Evolutionary conservation across 208 protist species (phyloP).

Genomic region (Wallacemonas collosoma): DNA sequence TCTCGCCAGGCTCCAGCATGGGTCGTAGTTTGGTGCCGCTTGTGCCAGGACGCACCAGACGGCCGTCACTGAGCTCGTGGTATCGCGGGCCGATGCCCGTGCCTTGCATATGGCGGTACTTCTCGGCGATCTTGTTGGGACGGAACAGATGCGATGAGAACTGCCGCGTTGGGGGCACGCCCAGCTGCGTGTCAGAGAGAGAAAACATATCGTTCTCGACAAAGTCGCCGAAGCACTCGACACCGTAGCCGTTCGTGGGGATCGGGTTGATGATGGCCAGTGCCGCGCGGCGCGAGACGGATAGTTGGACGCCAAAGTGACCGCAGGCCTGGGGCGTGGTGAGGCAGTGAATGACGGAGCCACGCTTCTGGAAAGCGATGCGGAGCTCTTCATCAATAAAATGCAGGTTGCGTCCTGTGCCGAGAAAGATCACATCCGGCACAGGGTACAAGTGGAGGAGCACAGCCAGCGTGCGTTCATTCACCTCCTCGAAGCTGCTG

Average conservation of each 20-base stretch:
- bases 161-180: conserved; percentile 75
- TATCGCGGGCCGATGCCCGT: conserved; percentile 85
- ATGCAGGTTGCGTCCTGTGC: conserved; percentile 84
- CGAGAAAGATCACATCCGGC: conserved; percentile 86
- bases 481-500: conserved; percentile 87
- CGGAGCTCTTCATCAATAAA: conserved; percentile 90
- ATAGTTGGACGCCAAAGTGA: conserved; percentile 85
- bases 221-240: conserved; percentile 91
- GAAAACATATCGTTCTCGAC: conserved; percentile 91
- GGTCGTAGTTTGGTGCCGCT: conserved; percentile 84
- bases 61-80: conserved; percentile 80
- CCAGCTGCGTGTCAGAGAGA: conserved; percentile 81
- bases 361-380: conserved; percentile 87
- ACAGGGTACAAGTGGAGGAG: conserved; percentile 88
- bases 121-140: conserved; percentile 82
- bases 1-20: conserved; percentile 84
- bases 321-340: conserved; percentile 85
- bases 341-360: conserved; percentile 84
- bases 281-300: conserved; percentile 75
- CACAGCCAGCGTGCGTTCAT: conserved; percentile 81
- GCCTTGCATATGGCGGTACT: conserved; percentile 86
- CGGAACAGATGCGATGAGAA: conserved; percentile 75
- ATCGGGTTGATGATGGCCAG: conserved; percentile 87
- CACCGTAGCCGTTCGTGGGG: conserved; percentile 85
- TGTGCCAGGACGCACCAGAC: conserved; percentile 81